These are phyloP conservation scores for Fusarium sp. DNA, from an alignment of 2,329 filamentous ascomycete species.

Conservation along the genomic window DNA sequence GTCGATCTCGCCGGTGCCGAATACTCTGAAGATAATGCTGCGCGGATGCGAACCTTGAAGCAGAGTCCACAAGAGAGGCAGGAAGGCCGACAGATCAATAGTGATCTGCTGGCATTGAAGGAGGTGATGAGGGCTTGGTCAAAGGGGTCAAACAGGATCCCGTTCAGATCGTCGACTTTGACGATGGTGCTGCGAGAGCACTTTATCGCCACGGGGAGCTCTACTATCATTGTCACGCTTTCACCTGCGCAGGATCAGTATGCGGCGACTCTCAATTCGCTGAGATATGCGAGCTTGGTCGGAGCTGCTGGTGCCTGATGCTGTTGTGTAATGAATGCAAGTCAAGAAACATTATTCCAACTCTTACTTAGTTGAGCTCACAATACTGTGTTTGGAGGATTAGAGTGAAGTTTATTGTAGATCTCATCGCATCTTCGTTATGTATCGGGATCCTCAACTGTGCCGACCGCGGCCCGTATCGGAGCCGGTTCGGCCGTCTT, in stretches of 20 bases:
- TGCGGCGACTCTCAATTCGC: background rate
- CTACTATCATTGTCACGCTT: background rate
- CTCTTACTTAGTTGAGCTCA: background rate
- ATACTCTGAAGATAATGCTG: background rate
- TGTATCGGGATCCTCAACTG: background rate
- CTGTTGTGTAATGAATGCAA: background rate
- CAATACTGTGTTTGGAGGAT: background rate
- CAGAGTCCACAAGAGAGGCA: background rate
- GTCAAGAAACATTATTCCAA: background rate
- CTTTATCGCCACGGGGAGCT: background rate
- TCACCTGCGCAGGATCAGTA: background rate
- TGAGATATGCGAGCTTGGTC: background rate
- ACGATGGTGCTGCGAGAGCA: background rate
- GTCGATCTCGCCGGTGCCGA: background rate
- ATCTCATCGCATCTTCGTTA: background rate
- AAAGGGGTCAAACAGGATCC: background rate
- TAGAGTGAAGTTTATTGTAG: background rate
- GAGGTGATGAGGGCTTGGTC: background rate
- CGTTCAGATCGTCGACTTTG: background rate
- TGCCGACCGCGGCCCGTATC: background rate
- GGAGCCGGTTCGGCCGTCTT: background rate
- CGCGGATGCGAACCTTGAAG: background rate
- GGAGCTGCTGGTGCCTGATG: background rate
- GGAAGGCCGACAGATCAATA: background rate
- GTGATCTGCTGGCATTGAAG: background rate